A percentile compares a stretch with the other conserved stretches of the same genome.
These are phyloP conservation scores for Lagerstroemia speciosa DNA, from an alignment of 345 rosid species.

Conservation along the genomic window DNA sequence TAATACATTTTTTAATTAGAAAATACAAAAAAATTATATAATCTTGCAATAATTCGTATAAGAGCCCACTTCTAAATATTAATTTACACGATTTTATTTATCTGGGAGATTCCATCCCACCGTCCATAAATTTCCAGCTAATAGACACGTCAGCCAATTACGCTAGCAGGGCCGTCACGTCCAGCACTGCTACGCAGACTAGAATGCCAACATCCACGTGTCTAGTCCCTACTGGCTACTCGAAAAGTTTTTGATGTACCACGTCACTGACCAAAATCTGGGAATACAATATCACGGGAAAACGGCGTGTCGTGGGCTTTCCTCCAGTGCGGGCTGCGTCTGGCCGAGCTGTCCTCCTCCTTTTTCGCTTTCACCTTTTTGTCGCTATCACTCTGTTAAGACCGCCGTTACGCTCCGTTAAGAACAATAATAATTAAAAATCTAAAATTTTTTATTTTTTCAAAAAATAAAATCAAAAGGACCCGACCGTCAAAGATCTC, in stretches of 20 bases:
- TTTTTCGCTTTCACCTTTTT: not conserved
- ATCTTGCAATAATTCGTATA: no score
- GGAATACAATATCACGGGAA: not conserved
- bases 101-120: no score
- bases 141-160: no score
- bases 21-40: no score
- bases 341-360: not conserved
- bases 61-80: no score
- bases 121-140: no score
- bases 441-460: no score
- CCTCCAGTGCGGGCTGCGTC: not conserved
- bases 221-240: not conserved
- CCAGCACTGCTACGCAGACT: not conserved
- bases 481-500: not conserved
- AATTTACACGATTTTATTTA: no score
- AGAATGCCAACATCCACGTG: not conserved
- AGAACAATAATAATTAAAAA: no score
- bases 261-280: conserved; percentile 1
- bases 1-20: no score
- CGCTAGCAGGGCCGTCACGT: not conserved
- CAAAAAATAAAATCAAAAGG: no score
- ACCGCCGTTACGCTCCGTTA: conserved; percentile 2
- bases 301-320: not conserved
- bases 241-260: not conserved
- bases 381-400: not conserved